phyloP scores from a whole-genome alignment of 768 basidiomycete genomes.

The Dioszegia hungarica region DNA sequence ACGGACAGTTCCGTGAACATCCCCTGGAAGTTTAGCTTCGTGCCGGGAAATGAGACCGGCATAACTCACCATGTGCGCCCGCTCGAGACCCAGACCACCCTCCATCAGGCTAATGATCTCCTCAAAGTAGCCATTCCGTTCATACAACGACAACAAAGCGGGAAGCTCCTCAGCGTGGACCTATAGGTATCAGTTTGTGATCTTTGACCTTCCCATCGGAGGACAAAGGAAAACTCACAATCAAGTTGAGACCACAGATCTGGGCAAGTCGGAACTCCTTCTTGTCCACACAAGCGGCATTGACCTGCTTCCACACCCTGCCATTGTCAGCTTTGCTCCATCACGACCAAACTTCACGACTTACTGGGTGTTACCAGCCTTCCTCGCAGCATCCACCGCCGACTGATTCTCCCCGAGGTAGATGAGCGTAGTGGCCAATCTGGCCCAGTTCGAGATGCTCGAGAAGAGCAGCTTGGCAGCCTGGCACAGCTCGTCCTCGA shows the following conservation, averaged over 20 bases:
- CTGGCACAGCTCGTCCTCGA: slow-evolving; percentile 95
- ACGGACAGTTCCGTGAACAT: slow-evolving; percentile 94
- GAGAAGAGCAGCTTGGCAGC: slow-evolving; percentile 92
- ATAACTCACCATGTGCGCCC: slow-evolving; percentile 66
- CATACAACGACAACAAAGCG: slow-evolving; percentile 73
- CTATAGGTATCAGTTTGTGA: slow-evolving; percentile 1
- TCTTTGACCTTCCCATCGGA: neutral
- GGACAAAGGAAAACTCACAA: slow-evolving; percentile 62
- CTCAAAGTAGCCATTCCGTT: slow-evolving; percentile 86
- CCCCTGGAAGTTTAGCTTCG: slow-evolving; percentile 52
- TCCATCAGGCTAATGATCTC: slow-evolving; percentile 88
- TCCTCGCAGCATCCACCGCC: slow-evolving; percentile 97
- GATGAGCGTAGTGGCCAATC: slow-evolving; percentile 94
- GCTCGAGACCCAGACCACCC: slow-evolving; percentile 90
- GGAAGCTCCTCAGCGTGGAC: slow-evolving; percentile 47
- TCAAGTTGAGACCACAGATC: slow-evolving; percentile 96
- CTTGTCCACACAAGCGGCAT: slow-evolving; percentile 97
- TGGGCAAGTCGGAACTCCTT: slow-evolving; percentile 94
- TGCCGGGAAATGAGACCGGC: neutral
- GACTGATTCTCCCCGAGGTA: slow-evolving; percentile 97
- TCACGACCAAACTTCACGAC: slow-evolving; percentile 41
- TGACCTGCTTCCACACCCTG: slow-evolving; percentile 99
- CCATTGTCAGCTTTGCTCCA: neutral
- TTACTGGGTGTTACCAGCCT: slow-evolving; percentile 97
- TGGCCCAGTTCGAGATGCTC: slow-evolving; percentile 98